These are phyloP conservation scores for Colletotrichum lindemuthianum DNA, from an alignment of 2,329 filamentous ascomycete genomes.

Conservation along the genomic window DNA sequence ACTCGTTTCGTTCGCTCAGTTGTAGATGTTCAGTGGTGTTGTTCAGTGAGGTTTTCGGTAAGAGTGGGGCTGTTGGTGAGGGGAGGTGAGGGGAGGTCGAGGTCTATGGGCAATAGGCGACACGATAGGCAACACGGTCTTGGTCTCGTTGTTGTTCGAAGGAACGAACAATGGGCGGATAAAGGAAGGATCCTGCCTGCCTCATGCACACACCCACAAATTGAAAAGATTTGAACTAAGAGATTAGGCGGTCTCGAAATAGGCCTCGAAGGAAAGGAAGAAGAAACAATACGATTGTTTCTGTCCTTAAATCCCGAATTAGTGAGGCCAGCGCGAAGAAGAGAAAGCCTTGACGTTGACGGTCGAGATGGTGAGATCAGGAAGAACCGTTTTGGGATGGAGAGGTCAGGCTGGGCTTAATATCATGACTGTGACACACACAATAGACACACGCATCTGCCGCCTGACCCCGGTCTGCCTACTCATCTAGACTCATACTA, in stretches of 20 bases:
- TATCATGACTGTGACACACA: slow-evolving; percentile 21
- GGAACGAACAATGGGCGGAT: slow-evolving; percentile 11
- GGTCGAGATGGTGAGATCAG: slow-evolving; percentile 23
- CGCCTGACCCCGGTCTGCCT: slow-evolving; percentile 26
- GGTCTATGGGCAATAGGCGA: slow-evolving; percentile 3
- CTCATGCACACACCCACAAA: slow-evolving; percentile 25
- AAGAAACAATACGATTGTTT: slow-evolving; percentile 34
- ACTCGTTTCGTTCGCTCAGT: no score
- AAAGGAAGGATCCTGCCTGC: slow-evolving; percentile 28
- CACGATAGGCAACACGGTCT: slow-evolving; percentile 6
- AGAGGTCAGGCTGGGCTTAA: slow-evolving; percentile 27
- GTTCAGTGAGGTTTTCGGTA: slow-evolving; percentile 1
- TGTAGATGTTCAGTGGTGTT: background rate
- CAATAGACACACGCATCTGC: background rate
- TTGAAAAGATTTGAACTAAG: background rate
- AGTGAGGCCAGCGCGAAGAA: slow-evolving; percentile 13
- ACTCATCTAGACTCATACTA: slow-evolving; percentile 19
- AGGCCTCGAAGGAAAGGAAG: slow-evolving; percentile 25
- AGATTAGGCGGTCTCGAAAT: slow-evolving; percentile 31
- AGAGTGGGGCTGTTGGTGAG: background rate
- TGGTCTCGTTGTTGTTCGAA: slow-evolving; percentile 7
- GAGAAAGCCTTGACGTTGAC: slow-evolving; percentile 13
- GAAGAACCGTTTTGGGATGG: slow-evolving; percentile 13
- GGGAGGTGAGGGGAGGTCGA: slow-evolving; percentile 11
- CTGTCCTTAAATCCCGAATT: slow-evolving; percentile 24